A percentile compares a stretch with the other conserved stretches of the same genome.
Conservation (phyloP, 768 basidiomycete genomes). For the Lactarius deliciosus region DNA sequence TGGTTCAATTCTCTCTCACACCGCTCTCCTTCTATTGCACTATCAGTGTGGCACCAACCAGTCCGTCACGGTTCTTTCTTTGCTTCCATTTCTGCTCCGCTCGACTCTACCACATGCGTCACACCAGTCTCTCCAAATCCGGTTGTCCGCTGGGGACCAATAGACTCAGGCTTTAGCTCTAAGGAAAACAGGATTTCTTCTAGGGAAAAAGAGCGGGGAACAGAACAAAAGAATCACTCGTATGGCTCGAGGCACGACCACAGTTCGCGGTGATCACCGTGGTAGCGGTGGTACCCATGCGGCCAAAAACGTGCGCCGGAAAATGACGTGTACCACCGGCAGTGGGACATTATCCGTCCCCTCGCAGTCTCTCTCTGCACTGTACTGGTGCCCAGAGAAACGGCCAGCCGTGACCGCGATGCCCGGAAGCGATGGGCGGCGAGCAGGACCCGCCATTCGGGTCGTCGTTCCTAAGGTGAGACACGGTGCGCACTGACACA, state of each 20-base stretch:
- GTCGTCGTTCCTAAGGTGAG: neutral
- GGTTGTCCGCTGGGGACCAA: too few relatives aligned
- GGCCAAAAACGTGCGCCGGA: neutral
- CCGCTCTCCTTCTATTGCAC: neutral
- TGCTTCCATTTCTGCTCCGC: neutral
- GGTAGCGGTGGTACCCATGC: neutral
- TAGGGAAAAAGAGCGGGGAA: too few relatives aligned
- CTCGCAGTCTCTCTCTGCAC: neutral
- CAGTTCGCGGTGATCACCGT: neutral
- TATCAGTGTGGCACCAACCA: neutral
- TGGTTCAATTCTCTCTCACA: neutral
- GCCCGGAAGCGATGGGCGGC: neutral
- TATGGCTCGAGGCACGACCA: too few relatives aligned
- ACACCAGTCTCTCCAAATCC: neutral
- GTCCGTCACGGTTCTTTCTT: neutral
- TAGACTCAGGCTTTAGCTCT: neutral
- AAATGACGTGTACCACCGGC: neutral
- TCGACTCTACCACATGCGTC: neutral
- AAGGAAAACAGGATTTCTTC: too few relatives aligned
- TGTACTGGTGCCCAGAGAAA: neutral
- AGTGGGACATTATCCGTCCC: neutral
- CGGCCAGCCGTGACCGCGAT: neutral
- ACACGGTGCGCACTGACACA: too few relatives aligned
- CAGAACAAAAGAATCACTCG: too few relatives aligned
- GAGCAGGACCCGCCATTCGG: neutral